Evolutionary conservation across 2,329 filamentous ascomycete genomes (phyloP).

Genomic region (Fusarium fracticaudum): DNA sequence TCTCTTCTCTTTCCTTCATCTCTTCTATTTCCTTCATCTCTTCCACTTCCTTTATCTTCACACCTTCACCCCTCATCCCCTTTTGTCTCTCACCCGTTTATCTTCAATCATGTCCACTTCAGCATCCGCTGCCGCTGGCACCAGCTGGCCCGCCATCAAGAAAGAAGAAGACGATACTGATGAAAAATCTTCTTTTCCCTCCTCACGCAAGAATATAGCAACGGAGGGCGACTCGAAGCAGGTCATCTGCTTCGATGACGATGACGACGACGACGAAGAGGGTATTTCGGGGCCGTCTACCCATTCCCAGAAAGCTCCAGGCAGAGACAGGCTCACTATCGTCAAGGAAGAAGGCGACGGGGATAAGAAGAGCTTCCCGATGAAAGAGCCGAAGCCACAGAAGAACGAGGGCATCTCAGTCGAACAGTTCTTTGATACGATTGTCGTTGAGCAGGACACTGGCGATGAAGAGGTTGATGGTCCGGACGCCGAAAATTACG

Average conservation of each 20-base stretch:
- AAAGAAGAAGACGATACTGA: neutral
- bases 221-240: accelerated
- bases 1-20: neutral
- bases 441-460: too few relatives aligned
- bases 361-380: accelerated
- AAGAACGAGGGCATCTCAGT: too few relatives aligned
- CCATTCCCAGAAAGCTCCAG: too few relatives aligned
- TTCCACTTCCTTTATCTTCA: neutral
- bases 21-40: too few relatives aligned
- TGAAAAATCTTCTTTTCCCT: accelerated
- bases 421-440: too few relatives aligned
- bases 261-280: neutral
- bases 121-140: too few relatives aligned
- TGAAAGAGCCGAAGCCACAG: too few relatives aligned
- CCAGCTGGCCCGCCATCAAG: accelerated
- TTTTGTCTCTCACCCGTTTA: neutral
- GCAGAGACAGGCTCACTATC: neutral
- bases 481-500: too few relatives aligned
- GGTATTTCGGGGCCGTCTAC: accelerated
- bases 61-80: neutral
- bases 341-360: neutral
- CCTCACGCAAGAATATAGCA: accelerated
- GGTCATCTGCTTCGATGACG: accelerated
- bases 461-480: too few relatives aligned
- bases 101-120: too few relatives aligned